Evolutionary conservation across 768 basidiomycete genomes (phyloP), one percentile per base, ranked within the genome.

Genomic region (Imleria badia): DNA sequence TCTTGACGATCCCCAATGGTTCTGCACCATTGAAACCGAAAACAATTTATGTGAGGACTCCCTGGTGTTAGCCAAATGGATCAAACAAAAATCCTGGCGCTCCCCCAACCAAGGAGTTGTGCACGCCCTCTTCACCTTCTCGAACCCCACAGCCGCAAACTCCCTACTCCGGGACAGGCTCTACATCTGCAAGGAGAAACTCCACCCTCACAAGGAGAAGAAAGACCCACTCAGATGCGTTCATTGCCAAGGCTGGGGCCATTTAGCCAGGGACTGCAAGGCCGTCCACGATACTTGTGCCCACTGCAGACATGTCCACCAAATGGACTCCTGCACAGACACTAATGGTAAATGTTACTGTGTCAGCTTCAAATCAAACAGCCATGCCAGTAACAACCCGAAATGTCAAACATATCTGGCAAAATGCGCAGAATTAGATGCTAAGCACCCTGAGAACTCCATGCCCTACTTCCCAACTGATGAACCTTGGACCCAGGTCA

Each of bases 381-480:
- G 13, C 0, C 48, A 55, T 5, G 6, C 11, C 1, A 34, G 52
- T 8, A 48, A 15, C 14, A 33, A 47, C 3, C 5, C 3, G 0
- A 17, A 34, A 7, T 54, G 52, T 6, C 45, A 45, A 1, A 19
- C n/a, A 0, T 42, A 20, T 15, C 33, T 41, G 0, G 3, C 0
- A 5, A 52, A 56, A 31, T 7, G 51, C 6, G 9, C 30, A 0
- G 39, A 55, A 8, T 13, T 59, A 0, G 39, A 59, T 8, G 14
- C 46, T 8, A 56, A 59, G 14, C 36, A 45, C 14, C 54, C 31
- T 0, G 47, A 59, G 15, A 59, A 56, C 8, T 2, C 8, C 1
- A 59, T 59, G 54, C 58, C 54, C 0, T 59, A 23, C 29, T 59
- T 36, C n/a, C 42, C 54, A 0, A 59, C 58, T 26, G 2, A 56